Percentiles rank a stretch among this genome's conserved stretches.
These are phyloP conservation scores for Berberis vulgaris DNA, from an alignment of 164 flowering plant genomes.

Conservation along the genomic window DNA sequence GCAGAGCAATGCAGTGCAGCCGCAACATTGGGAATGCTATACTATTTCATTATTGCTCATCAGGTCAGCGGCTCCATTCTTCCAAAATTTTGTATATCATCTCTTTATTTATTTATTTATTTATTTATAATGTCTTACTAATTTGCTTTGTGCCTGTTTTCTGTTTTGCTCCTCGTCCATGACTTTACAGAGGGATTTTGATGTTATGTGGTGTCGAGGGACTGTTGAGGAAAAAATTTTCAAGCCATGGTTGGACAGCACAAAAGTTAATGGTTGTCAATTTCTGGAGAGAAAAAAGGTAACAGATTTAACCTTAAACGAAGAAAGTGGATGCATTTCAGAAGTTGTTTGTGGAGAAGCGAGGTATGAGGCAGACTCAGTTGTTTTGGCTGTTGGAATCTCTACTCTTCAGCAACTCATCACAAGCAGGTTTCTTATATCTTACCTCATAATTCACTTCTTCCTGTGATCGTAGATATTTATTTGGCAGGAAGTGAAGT, in stretches of 20 bases:
- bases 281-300: slow-evolving; percentile 31
- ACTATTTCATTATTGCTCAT: slow-evolving; percentile 42
- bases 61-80: slow-evolving; percentile 30
- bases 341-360: no score
- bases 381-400: no score
- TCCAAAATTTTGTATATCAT: not conserved
- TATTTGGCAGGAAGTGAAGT: no score
- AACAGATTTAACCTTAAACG: slow-evolving; percentile 32
- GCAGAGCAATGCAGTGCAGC: slow-evolving; percentile 71
- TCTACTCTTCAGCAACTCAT: no score
- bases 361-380: no score
- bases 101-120: not conserved
- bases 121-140: not conserved
- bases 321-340: no score
- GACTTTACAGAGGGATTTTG: slow-evolving; percentile 40
- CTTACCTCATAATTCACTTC: no score
- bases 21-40: slow-evolving; percentile 43
- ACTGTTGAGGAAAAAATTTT: slow-evolving; percentile 40
- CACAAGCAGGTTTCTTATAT: no score
- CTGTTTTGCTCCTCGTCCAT: not conserved
- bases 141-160: not conserved
- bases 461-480: no score
- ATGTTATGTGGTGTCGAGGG: slow-evolving; percentile 47
- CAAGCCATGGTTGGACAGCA: slow-evolving; percentile 44
- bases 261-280: slow-evolving; percentile 38